phyloP scores from a whole-genome alignment of 306 rosid genomes.

The Fragaria ananassa region DNA sequence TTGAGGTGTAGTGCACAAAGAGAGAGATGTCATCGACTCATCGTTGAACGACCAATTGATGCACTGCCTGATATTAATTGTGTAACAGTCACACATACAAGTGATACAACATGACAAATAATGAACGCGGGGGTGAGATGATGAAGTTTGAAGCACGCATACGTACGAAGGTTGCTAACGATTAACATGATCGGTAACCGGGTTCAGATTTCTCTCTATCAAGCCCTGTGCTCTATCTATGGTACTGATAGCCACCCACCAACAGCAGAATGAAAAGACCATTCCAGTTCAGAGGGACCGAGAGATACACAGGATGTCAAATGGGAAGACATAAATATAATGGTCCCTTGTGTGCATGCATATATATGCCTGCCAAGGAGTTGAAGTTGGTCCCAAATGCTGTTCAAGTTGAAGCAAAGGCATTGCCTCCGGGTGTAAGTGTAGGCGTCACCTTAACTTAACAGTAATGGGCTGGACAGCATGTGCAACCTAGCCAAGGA shows the following conservation, averaged over 20 bases:
- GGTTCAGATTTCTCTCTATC: too few species aligned
- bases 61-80: not conserved
- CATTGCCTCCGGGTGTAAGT: constrained; percentile 6
- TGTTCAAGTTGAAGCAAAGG: constrained; percentile 18
- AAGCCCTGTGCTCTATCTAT: not conserved
- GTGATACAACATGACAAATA: not conserved
- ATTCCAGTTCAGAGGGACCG: not conserved
- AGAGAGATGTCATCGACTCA: not conserved
- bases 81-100: not conserved
- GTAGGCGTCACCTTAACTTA: constrained; percentile 45
- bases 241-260: constrained; percentile 27
- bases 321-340: not conserved
- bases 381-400: constrained; percentile 57
- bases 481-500: constrained; percentile 26
- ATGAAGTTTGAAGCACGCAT: too few species aligned
- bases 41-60: not conserved
- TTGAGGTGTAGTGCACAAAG: not conserved
- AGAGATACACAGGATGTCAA: not conserved
- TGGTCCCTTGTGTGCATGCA: constrained; percentile 10
- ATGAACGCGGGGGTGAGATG: not conserved
- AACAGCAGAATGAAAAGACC: not conserved
- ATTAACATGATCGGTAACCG: too few species aligned
- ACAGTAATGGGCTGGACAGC: constrained; percentile 57
- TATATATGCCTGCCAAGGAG: too few species aligned
- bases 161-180: too few species aligned